Base-by-base conservation (phyloP, 306 rosid species). In the Rubus idaeus region DNA sequence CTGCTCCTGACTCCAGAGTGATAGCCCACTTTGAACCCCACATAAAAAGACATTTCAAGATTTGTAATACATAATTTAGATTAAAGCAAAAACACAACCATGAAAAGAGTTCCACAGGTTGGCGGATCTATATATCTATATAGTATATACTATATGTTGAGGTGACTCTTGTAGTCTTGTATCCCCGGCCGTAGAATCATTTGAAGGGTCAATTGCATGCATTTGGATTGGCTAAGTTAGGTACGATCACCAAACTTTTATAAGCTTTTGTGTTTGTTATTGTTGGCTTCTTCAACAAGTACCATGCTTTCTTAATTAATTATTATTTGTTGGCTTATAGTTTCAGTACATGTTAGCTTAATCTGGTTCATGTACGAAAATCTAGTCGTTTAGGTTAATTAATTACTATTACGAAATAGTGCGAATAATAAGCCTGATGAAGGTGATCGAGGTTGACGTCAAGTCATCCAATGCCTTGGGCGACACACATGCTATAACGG, bases 131-230 rank as follows among this genome's bases (percentile, higher is more conserved):
- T 26, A 61, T 23, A 7, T 50, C 5, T 13, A 62, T 21, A 57
- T 61, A 44, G 9, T 51, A 37, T 47, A 57, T 61, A 44, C 16
- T 51, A 37, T 47, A 68, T 71, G 78, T 55, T 80, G 78, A 68
- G 58, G 71, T 78, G 62, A 70, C 78, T 52, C 74, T 67, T 79
- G 89, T 30, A 30, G n/a, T 77, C 90, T n/a, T n/a, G n/a, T n/a
- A n/a, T n/a, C 88, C 93, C 93, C 84, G 70, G 23, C 69, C 69
- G 69, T 55, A 78, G 79, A 77, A 82, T 82, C 69, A 64, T 64
- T 78, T 80, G 86, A 89, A 87, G 82, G 87, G 87, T 62, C 90
- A 83, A 75, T 30, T 44, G 51, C 42, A 42, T 11, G 65, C 52
- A 46, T 12, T 23, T 6, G 13, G 55, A 12, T 6, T 16, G 13